Evolutionary conservation across 495 filamentous ascomycete genomes (phyloP), one percentile per base, ranked within the genome.

Genomic region (Aspergillus incahuasiensis): DNA sequence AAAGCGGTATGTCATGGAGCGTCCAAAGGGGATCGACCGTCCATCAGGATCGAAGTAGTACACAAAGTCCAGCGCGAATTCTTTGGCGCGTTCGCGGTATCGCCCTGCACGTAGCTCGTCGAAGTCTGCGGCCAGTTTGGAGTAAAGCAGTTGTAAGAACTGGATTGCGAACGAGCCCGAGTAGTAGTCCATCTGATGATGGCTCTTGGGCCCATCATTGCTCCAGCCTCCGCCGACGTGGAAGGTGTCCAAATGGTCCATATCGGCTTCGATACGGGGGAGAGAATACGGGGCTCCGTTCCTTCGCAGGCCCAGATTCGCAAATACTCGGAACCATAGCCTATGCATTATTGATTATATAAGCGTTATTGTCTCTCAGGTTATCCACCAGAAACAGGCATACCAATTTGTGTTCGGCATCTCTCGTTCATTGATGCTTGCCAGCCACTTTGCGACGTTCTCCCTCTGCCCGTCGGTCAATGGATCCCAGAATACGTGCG

Each of bases 141-240:
- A 78, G 66, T 91, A 92, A 0, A 91, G 74, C 0, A 92, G 75
- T 61, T 90, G 86, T 6, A 90, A 68, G 65, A 86, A 89, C 57
- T 90, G 87, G 59, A 90, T 90, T 4, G 87, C 88, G 63, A 90
- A 90, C 49, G 82, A 85, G 11, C 87, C 88, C 18, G 87, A 90
- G 63, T 91, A 91, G 63, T 91, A 91, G 63, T 90, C 88, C 82
- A 91, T 86, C 63, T 90, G 87, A 55, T 86, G 83, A 54, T 89
- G 86, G 13, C 82, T 84, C 64, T 85, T 84, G 0, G 88, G 87
- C 0, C 88, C 88, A 60, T 92, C 88, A 58, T 89, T 89, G 2
- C 84, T 88, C 88, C 88, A 91, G 1, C 88, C 88, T 34, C 82
- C 84, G 0, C 87, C 88, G 6, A 88, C 79, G 64, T 90, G 89